These are phyloP conservation scores for Rhodocollybia butyracea DNA, from an alignment of 768 basidiomycete species.

Conservation along the genomic window DNA sequence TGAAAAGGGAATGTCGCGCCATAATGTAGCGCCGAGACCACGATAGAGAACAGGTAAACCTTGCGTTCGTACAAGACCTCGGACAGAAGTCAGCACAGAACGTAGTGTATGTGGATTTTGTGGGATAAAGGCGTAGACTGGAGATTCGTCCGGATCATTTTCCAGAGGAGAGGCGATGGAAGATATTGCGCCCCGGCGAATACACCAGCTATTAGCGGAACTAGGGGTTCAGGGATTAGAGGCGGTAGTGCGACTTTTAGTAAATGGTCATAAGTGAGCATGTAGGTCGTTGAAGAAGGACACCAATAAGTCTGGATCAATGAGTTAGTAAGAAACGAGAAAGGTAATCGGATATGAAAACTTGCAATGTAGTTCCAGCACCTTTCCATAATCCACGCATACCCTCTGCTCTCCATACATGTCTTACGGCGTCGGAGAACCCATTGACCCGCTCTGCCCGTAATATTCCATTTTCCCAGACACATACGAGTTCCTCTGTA, in stretches of 20 bases:
- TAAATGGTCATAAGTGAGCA: constrained; percentile 93
- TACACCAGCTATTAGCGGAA: constrained; percentile 81
- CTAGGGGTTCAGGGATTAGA: constrained; percentile 49
- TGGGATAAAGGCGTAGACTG: constrained; percentile 79
- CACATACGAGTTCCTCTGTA: constrained; percentile 66
- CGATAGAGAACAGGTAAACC: constrained; percentile 81
- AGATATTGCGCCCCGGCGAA: constrained; percentile 79
- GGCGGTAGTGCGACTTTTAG: constrained; percentile 59
- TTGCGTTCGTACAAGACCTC: constrained; percentile 51
- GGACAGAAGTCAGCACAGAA: constrained; percentile 67
- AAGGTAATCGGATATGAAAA: constrained; percentile 8
- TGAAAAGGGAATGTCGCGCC: constrained; percentile 97
- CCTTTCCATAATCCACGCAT: constrained; percentile 92
- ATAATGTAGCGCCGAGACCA: constrained; percentile 87
- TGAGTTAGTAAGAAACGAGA: not conserved
- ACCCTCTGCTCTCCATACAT: constrained; percentile 82
- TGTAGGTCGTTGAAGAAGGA: constrained; percentile 93
- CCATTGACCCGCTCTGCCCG: constrained; percentile 75
- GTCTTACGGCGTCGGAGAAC: constrained; percentile 79
- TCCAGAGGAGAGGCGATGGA: constrained; percentile 85
- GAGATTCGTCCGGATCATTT: constrained; percentile 88
- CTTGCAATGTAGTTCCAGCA: constrained; percentile 85
- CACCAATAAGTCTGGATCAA: constrained; percentile 74
- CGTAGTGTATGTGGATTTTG: constrained; percentile 72
- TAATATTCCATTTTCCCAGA: constrained; percentile 74